These are phyloP conservation scores for Phytopythium chamaehyphon DNA, from an alignment of 352 stramenopile genomes.

Conservation along the genomic window DNA sequence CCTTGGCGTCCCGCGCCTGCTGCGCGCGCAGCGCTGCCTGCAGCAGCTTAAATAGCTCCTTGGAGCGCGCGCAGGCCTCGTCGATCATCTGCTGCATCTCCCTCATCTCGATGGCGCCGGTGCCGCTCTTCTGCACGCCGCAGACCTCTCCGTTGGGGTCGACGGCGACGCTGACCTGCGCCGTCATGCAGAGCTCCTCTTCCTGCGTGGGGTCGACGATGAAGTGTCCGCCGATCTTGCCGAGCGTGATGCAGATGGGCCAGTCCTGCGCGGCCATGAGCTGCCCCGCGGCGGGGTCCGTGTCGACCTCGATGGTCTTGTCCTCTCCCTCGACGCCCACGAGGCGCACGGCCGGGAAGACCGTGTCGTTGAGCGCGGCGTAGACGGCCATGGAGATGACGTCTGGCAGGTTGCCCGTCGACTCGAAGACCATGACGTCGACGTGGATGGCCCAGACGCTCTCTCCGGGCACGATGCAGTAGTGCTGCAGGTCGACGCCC, in stretches of 20 bases:
- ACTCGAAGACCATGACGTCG: conserved; percentile 80
- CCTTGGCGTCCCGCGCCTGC: conserved; percentile 35
- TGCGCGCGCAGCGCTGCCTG: conserved; percentile 46
- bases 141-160: conserved; percentile 56
- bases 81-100: conserved; percentile 83
- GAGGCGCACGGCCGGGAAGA: conserved; percentile 67
- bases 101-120: conserved; percentile 59
- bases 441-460: conserved; percentile 71
- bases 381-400: conserved; percentile 81
- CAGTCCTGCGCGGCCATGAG: conserved; percentile 51
- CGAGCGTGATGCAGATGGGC: conserved; percentile 73
- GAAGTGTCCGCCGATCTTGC: conserved; percentile 67
- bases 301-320: conserved; percentile 75
- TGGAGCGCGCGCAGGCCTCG: conserved; percentile 55
- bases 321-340: conserved; percentile 72
- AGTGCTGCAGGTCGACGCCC: conserved; percentile 43
- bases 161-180: conserved; percentile 70
- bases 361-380: conserved; percentile 72
- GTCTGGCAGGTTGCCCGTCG: conserved; percentile 65
- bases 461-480: conserved; percentile 67
- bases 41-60: conserved; percentile 61
- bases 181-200: conserved; percentile 72
- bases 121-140: conserved; percentile 72
- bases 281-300: conserved; percentile 51
- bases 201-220: conserved; percentile 68